A percentile compares a stretch with the other conserved stretches of the same genome.
Evolutionary conservation across 2,329 filamentous ascomycete species (phyloP).

Genomic region (Myriosclerotinia curreyana): DNA sequence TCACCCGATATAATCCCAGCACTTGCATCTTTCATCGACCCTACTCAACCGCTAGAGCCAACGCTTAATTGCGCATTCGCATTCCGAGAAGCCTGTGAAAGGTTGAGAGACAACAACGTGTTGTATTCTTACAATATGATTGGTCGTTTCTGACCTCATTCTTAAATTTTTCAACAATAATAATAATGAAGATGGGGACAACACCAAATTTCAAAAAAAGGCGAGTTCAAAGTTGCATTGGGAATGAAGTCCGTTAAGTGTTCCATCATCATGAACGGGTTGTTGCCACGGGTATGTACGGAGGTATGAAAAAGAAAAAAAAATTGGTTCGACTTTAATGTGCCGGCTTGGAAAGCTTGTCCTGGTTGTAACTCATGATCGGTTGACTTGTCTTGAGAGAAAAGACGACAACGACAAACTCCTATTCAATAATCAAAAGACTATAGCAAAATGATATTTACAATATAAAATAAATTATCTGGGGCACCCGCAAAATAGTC

Average conservation of each 20-base stretch:
- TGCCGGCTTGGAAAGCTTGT: conserved; percentile 14
- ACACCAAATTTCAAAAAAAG: neutral
- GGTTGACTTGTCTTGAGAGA: neutral
- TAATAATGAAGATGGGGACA: neutral
- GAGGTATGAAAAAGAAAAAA: no score
- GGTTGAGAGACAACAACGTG: conserved; percentile 12
- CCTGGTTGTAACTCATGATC: neutral
- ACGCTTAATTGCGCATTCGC: conserved; percentile 14
- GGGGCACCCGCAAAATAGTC: conserved; percentile 5
- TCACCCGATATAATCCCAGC: conserved; percentile 18
- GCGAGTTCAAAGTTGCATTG: neutral
- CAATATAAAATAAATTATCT: neutral
- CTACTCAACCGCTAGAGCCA: conserved; percentile 12
- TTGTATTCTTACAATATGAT: neutral
- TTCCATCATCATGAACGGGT: neutral
- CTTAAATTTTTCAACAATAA: conserved; percentile 1
- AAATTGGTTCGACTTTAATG: neutral
- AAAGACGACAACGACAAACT: neutral
- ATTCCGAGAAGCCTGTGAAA: neutral
- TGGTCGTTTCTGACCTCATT: neutral
- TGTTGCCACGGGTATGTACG: neutral
- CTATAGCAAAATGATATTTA: neutral
- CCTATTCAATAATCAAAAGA: neutral
- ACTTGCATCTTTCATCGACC: neutral
- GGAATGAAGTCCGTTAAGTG: neutral